A percentile compares a stretch with the other conserved stretches of the same genome.
Evolutionary conservation across 1,284 basidiomycete species (phyloP).

Genomic region (Rhizoctonia solani): DNA sequence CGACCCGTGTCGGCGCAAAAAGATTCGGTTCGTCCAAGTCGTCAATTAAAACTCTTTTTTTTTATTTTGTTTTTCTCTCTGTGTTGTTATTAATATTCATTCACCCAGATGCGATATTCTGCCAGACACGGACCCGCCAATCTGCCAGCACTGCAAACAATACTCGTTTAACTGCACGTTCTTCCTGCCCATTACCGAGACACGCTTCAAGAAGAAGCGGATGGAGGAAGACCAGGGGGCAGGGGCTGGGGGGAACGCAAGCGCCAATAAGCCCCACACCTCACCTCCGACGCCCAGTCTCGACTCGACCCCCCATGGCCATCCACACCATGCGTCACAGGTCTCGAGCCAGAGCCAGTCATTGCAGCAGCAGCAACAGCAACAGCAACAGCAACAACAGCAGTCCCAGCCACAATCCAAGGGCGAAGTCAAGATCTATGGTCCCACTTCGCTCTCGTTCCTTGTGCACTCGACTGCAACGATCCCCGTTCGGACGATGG

Average conservation of each 20-base stretch:
- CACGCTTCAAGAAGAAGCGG: constrained; percentile 95
- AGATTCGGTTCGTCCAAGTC: constrained; percentile 67
- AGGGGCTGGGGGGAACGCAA: constrained; percentile 42
- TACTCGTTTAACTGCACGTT: constrained; percentile 93
- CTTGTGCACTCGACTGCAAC: constrained; percentile 62
- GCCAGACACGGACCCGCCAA: constrained; percentile 68
- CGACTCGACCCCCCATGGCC: background rate
- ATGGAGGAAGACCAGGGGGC: constrained; percentile 63
- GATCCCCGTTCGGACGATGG: constrained; percentile 80
- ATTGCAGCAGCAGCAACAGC: no score
- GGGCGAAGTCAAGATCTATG: constrained; percentile 40
- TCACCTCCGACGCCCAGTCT: constrained; percentile 6
- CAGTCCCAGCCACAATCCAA: constrained; percentile 25
- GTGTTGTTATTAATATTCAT: constrained; percentile 47
- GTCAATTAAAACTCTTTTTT: constrained; percentile 1
- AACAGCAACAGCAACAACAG: background rate
- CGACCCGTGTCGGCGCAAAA: constrained; percentile 89
- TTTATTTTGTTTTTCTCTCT: constrained; percentile 41
- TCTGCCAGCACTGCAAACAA: constrained; percentile 87
- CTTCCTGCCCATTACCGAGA: constrained; percentile 97
- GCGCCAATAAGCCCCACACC: background rate
- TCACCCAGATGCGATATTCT: constrained; percentile 75
- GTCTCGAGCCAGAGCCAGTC: no score
- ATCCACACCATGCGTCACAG: background rate
- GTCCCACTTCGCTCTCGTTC: constrained; percentile 42